Conservation (phyloP, 371 early-diverging fungal species). For the Mortierella sp. region DNA sequence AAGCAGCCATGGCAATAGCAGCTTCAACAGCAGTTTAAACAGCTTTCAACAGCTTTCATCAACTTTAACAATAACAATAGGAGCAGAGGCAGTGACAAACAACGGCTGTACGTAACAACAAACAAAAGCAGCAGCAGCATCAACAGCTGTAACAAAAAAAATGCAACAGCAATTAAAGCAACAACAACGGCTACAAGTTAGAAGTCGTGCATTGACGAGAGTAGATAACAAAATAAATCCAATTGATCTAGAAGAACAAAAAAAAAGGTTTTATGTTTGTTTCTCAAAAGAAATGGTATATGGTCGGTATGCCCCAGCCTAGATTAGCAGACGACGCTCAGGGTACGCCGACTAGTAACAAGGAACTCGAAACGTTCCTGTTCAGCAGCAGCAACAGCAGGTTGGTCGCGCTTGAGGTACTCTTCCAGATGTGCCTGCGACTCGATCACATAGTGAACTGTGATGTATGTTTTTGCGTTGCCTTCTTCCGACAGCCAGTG, state of each 20-base stretch:
- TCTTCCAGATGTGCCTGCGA: constrained; percentile 61
- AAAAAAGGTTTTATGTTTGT: background rate
- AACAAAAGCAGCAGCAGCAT: too few species aligned
- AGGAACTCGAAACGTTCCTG: constrained; percentile 56
- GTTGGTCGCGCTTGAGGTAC: constrained; percentile 61
- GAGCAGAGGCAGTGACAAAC: too few species aligned
- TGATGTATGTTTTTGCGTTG: constrained; percentile 63
- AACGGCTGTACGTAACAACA: too few species aligned
- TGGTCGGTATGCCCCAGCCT: background rate
- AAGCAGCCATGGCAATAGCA: background rate
- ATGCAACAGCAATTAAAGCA: background rate
- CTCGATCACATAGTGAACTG: constrained; percentile 67
- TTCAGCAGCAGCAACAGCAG: constrained; percentile 48
- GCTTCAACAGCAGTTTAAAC: background rate
- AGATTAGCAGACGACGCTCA: constrained; percentile 41
- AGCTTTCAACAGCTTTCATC: background rate
- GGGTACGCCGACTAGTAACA: constrained; percentile 57
- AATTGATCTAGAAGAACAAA: background rate
- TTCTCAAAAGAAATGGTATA: background rate
- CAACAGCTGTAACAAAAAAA: background rate
- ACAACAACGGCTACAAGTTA: background rate
- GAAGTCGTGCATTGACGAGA: background rate
- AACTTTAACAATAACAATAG: background rate
- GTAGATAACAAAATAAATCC: background rate
- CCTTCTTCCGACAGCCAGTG: constrained; percentile 70